phyloP scores from a whole-genome alignment of 129 eudicot species.

The Flaveria brownii region DNA sequence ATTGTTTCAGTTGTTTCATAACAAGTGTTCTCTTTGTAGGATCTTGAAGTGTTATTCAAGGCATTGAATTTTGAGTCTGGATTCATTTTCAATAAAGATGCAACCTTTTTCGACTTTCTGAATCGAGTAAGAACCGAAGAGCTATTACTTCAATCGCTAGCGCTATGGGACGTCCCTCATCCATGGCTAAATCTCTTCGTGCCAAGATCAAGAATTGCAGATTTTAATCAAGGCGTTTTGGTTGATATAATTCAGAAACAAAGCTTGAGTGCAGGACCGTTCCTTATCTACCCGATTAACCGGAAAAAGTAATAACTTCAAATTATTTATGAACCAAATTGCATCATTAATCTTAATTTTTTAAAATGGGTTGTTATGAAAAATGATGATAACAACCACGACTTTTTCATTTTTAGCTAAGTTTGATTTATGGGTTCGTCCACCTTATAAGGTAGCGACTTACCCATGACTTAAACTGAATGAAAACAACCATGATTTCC shows the following conservation, averaged over 20 bases:
- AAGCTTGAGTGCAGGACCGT: conserved; percentile 39
- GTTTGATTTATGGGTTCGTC: too few species aligned
- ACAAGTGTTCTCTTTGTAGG: conserved; percentile 26
- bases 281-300: conserved; percentile 48
- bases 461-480: too few species aligned
- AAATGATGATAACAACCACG: too few species aligned
- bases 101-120: conserved; percentile 35
- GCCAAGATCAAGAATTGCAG: conserved; percentile 42
- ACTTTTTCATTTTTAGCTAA: too few species aligned
- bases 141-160: conserved; percentile 35
- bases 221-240: conserved; percentile 47
- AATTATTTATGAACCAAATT: background rate
- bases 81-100: conserved; percentile 39
- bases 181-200: conserved; percentile 56
- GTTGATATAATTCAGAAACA: conserved; percentile 37
- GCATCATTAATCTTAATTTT: too few species aligned
- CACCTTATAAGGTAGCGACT: too few species aligned
- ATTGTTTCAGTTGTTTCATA: background rate
- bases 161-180: conserved; percentile 45
- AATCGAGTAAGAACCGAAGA: conserved; percentile 44
- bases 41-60: conserved; percentile 29
- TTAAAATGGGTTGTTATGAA: too few species aligned
- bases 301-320: conserved; percentile 32
- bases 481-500: background rate
- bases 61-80: conserved; percentile 34